Base-by-base conservation (phyloP, 208 protist genomes). In the Trypanosoma scelopori region DNA sequence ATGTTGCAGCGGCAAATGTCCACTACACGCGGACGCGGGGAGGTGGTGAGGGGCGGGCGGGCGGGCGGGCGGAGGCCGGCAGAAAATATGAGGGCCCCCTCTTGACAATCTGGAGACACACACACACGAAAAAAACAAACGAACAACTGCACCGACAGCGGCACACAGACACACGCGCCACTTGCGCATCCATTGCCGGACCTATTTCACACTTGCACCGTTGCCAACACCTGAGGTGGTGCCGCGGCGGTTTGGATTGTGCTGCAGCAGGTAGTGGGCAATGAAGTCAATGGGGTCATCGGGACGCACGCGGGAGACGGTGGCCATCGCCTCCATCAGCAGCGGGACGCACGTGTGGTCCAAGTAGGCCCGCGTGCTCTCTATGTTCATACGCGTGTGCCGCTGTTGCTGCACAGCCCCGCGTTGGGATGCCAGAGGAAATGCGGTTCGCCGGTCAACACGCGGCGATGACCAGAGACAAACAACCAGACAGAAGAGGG, bases 331-430 rank as follows among this genome's bases (percentile, higher is more conserved):
- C 60, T 89, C 78, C 30, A 89, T 55, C 3, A 89, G 51, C 23
- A 89, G 13, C 16, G 83, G 83, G 12, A 88, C 81, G 13, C 83
- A 75, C 6, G 81, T 83, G 58, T 87, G 71, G n/a, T 89, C 83
- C 1, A 89, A 37, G 51, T 89, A 89, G 7, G 59, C 50, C 27
- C 81, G 57, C 13, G 60, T 65, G 60, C 37, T 48, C 49, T 55
- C 60, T 7, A 55, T 15, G 9, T 37, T 56, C 37, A 13, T 47
- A 46, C 28, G 16, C 2, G 32, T 28, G 2, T 27, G 13, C 9
- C 1, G 30, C n/a, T 55, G 18, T 20, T 52, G 32, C 11, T n/a
- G 35, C 22, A 30, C 48, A 1, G 23, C 48, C 48, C 7, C 22
- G 48, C 13, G 22, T 42, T 12, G 30, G 13, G 60, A 12, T 23